Evolutionary conservation across 257 asterid species (phyloP).

Genomic region (Jasminum sambac): DNA sequence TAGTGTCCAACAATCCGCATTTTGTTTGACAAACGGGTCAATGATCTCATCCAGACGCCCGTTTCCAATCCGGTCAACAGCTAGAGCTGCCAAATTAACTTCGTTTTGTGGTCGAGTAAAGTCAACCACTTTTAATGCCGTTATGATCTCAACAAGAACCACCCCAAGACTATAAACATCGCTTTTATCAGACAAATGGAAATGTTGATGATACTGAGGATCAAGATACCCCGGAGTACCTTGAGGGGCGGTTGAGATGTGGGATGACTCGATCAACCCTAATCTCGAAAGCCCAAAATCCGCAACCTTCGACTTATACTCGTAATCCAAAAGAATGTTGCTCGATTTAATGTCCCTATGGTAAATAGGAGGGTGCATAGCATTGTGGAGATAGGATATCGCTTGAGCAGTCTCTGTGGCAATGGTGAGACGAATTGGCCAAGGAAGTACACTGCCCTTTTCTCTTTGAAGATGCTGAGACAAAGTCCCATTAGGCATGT

Average conservation of each 20-base stretch:
- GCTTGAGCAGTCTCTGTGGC: slow-evolving; percentile 83
- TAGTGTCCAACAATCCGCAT: slow-evolving; percentile 34
- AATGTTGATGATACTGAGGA: slow-evolving; percentile 71
- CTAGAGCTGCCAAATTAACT: slow-evolving; percentile 58
- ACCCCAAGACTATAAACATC: slow-evolving; percentile 79
- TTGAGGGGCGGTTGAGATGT: slow-evolving; percentile 74
- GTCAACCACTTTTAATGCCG: slow-evolving; percentile 59
- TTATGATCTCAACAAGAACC: slow-evolving; percentile 67
- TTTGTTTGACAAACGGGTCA: slow-evolving; percentile 42
- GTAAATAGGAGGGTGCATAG: slow-evolving; percentile 68
- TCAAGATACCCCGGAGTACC: slow-evolving; percentile 83
- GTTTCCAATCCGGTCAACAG: slow-evolving; percentile 61
- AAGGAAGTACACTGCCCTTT: slow-evolving; percentile 46
- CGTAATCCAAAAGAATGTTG: slow-evolving; percentile 62
- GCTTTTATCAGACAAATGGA: slow-evolving; percentile 74
- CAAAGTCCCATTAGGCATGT: slow-evolving; percentile 84
- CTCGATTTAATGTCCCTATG: slow-evolving; percentile 80
- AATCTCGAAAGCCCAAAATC: slow-evolving; percentile 81
- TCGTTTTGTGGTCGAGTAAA: slow-evolving; percentile 52
- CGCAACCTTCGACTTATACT: slow-evolving; percentile 63
- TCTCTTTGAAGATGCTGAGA: slow-evolving; percentile 64
- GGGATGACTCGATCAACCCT: slow-evolving; percentile 58
- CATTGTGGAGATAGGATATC: slow-evolving; percentile 64
- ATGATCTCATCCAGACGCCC: slow-evolving; percentile 56
- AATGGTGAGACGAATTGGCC: slow-evolving; percentile 64